Evolutionary conservation across 805 yeast genomes (phyloP).

Genomic region (Ogataea pignaliae): DNA sequence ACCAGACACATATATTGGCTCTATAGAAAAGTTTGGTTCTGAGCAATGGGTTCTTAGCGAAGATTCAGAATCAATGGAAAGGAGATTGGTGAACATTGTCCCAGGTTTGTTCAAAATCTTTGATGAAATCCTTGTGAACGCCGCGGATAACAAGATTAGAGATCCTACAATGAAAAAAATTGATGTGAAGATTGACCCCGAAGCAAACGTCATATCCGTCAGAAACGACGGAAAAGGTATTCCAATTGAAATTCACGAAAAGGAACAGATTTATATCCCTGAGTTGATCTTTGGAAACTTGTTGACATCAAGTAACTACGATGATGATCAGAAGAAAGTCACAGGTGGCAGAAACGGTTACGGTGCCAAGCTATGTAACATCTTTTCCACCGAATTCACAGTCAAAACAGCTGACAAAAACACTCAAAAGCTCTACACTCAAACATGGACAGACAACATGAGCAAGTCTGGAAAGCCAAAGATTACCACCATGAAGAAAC

Average conservation of each 20-base stretch:
- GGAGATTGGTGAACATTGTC: constrained; percentile 67
- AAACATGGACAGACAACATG: constrained; percentile 90
- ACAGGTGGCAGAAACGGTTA: constrained; percentile 98
- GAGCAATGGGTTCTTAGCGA: constrained; percentile 85
- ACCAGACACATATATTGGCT: constrained; percentile 97
- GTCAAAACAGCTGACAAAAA: constrained; percentile 84
- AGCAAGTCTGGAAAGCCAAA: constrained; percentile 67
- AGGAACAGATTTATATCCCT: constrained; percentile 90
- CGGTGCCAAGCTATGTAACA: constrained; percentile 97
- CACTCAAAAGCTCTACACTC: constrained; percentile 61
- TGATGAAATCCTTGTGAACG: constrained; percentile 95
- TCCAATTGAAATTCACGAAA: constrained; percentile 88
- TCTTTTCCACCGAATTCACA: constrained; percentile 81
- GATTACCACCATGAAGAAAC: constrained; percentile 53
- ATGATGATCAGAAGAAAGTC: constrained; percentile 91
- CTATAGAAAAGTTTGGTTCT: constrained; percentile 75
- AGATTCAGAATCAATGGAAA: constrained; percentile 54
- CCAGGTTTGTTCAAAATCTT: constrained; percentile 96
- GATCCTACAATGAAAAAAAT: constrained; percentile 87
- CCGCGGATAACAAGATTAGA: constrained; percentile 97
- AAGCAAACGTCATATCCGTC: constrained; percentile 68
- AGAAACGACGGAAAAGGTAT: constrained; percentile 94
- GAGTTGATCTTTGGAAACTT: constrained; percentile 94
- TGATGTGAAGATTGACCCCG: constrained; percentile 77
- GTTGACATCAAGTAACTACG: constrained; percentile 92